Conservation (phyloP, 2,329 filamentous ascomycete genomes). For the Aspergillus fumigatiaffinis region DNA sequence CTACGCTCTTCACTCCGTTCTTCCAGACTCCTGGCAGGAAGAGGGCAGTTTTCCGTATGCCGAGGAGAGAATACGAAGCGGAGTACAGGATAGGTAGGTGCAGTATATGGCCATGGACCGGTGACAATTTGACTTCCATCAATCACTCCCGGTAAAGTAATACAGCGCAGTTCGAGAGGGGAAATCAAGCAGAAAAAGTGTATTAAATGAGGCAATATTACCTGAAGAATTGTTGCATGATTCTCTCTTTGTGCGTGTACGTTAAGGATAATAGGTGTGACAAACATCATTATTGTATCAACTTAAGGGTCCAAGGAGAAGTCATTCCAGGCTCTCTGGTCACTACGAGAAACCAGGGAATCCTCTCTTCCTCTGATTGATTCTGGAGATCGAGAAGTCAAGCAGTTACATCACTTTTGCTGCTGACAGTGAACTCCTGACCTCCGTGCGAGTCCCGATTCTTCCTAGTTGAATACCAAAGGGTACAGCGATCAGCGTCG, state of each 20-base stretch:
- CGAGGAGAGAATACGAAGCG: background rate
- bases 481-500: background rate
- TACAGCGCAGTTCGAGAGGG: background rate
- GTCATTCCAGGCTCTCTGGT: background rate
- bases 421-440: background rate
- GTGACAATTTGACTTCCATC: background rate
- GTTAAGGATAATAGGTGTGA: background rate
- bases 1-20: background rate
- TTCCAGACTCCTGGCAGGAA: background rate
- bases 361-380: background rate
- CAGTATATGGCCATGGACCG: background rate
- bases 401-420: background rate
- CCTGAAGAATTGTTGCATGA: constrained; percentile 14
- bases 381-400: background rate
- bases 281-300: background rate
- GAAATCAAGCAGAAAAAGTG: background rate
- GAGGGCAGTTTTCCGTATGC: background rate
- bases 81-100: background rate
- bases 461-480: background rate
- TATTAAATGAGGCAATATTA: background rate
- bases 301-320: background rate
- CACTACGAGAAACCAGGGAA: background rate
- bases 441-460: background rate
- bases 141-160: constrained; percentile 3
- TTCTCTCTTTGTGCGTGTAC: background rate